Base-by-base conservation (phyloP, 1,284 basidiomycete species). In the Pseudozyma hubeiensis region DNA sequence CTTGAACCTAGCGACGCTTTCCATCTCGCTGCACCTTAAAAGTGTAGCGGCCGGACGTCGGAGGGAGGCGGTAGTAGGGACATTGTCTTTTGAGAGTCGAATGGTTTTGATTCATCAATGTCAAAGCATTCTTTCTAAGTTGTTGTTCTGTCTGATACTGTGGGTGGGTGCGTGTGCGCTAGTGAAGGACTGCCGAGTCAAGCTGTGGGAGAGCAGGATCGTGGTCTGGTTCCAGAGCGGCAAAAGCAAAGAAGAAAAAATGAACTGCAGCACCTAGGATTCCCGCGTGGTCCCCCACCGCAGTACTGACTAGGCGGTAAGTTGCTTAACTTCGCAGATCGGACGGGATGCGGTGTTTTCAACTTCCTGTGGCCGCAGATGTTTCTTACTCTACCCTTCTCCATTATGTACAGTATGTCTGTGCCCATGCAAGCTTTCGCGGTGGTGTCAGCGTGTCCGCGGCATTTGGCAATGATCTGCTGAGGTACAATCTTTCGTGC, bases 261-360 rank as follows among this genome's bases (percentile, higher is more conserved):
- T 1, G 87, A 90, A 90, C 89, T 89, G 90, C 89, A 88, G 89
- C 90, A 90, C 89, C 89, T 87, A 90, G 89, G 90, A 90, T 90
- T 90, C 90, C 89, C 89, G 87, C 87, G 89, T 90, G 90, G 90
- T 90, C 90, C 90, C 90, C 90, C 90, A 90, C 90, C 89, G 87
- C 90, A 90, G 90, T 91, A 91, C 90, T 91, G 89, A 90, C 90
- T 90, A 85, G 88, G 89, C 89, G 88, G 89, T 88, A 90, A 89
- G 88, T 87, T 87, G 89, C 87, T 91, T 91, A 89, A 90, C 89
- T 90, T 88, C 89, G 88, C 89, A 90, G 89, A 90, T 90, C 89
- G 85, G 90, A 90, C 89, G 88, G 90, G 90, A 90, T 90, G 89
- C 88, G 88, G 89, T 90, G 88, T 88, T 90, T 90, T 90, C 89